A percentile compares a stretch with the other conserved stretches of the same genome.
phyloP scores from a whole-genome alignment of 257 asterid species.

The Lavandula angustifolia region DNA sequence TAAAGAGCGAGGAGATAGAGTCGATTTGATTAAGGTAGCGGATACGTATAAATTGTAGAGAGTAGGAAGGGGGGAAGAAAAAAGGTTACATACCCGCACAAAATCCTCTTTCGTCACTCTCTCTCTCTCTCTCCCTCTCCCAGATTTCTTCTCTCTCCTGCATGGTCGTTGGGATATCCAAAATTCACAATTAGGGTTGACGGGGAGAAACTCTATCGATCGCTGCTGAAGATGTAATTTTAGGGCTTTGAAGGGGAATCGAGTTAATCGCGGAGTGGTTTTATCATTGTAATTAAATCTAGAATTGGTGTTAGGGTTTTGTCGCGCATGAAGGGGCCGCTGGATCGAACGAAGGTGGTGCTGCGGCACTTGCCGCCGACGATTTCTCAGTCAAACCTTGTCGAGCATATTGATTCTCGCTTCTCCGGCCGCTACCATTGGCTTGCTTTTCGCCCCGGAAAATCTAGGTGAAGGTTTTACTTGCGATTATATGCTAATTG shows the following conservation, averaged over 20 bases:
- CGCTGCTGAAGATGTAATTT: slow-evolving; percentile 53
- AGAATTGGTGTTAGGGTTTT: slow-evolving; percentile 64
- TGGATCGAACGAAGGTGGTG: slow-evolving; percentile 97
- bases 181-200: slow-evolving; percentile 54
- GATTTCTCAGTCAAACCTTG: slow-evolving; percentile 84
- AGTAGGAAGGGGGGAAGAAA: background rate
- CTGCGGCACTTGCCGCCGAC: slow-evolving; percentile 99
- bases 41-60: slow-evolving; percentile 10
- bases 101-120: slow-evolving; percentile 37
- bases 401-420: slow-evolving; percentile 82
- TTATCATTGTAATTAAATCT: slow-evolving; percentile 26
- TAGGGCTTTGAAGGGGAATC: slow-evolving; percentile 38
- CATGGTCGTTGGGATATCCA: slow-evolving; percentile 50
- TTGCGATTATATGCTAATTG: slow-evolving; percentile 16
- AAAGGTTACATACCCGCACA: slow-evolving; percentile 30
- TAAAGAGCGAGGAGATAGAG: too few relatives aligned
- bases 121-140: slow-evolving; percentile 36
- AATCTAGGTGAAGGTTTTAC: slow-evolving; percentile 59
- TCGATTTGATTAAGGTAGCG: background rate
- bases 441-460: slow-evolving; percentile 76
- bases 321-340: slow-evolving; percentile 82
- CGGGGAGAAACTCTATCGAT: background rate
- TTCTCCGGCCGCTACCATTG: slow-evolving; percentile 83
- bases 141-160: slow-evolving; percentile 30
- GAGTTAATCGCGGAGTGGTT: slow-evolving; percentile 24